A percentile compares a stretch with the other conserved stretches of the same genome.
Evolutionary conservation across 2,329 filamentous ascomycete species (phyloP).

Genomic region (Aspergillus fischeri): DNA sequence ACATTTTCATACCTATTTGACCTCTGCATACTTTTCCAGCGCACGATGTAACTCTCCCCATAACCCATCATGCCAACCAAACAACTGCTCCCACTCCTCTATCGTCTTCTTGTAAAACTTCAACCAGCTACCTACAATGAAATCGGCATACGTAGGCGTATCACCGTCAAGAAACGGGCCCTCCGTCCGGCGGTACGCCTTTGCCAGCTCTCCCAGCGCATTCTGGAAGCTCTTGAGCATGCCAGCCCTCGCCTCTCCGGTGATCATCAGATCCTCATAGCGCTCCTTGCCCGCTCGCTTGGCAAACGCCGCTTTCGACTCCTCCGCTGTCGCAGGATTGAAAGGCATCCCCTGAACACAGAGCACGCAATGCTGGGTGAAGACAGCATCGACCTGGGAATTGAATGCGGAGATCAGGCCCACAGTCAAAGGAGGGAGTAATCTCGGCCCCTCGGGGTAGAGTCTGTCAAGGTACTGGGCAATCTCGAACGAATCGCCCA

Average conservation of each 20-base stretch:
- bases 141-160: not conserved
- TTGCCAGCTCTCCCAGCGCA: not conserved
- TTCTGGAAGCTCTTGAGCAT: not conserved
- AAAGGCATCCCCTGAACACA: constrained; percentile 5
- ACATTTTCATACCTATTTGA: not conserved
- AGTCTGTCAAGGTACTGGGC: constrained; percentile 9
- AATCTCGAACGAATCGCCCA: constrained; percentile 5
- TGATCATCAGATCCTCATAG: not conserved
- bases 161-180: constrained; percentile 1
- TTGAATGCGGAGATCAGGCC: constrained; percentile 3
- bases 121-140: constrained; percentile 3
- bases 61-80: constrained; percentile 5
- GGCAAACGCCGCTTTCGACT: constrained; percentile 3
- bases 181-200: not conserved
- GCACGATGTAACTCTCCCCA: constrained; percentile 4
- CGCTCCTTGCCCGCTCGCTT: constrained; percentile 2
- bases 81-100: constrained; percentile 7
- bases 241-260: not conserved
- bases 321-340: constrained; percentile 7
- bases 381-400: constrained; percentile 7
- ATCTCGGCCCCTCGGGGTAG: not conserved
- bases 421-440: not conserved
- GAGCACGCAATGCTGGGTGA: constrained; percentile 2
- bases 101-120: constrained; percentile 1
- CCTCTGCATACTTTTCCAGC: constrained; percentile 7